A percentile compares a stretch with the other conserved stretches of the same genome.
These are phyloP conservation scores for Diutina ranongensis DNA, from an alignment of 1,139 yeast species.

Conservation along the genomic window DNA sequence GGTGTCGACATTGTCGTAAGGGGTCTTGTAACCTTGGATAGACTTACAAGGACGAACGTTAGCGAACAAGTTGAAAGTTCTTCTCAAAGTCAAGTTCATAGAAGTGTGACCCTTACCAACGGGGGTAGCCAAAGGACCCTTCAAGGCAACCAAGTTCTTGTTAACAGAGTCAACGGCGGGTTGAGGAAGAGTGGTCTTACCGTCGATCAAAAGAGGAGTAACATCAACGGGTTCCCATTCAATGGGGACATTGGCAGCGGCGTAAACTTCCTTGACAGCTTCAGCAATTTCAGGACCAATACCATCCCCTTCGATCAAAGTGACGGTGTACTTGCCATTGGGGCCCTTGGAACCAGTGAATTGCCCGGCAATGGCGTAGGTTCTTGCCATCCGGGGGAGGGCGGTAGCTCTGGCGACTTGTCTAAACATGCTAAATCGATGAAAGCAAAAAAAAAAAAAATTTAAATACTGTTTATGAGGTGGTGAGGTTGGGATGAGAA, in stretches of 20 bases:
- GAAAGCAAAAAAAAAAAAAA: background rate
- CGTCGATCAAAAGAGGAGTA: conserved; percentile 83
- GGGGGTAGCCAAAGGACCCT: conserved; percentile 97
- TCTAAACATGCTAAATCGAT: conserved; percentile 25
- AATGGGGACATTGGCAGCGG: conserved; percentile 90
- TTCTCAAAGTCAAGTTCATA: conserved; percentile 91
- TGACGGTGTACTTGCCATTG: conserved; percentile 76
- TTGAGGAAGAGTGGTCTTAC: conserved; percentile 89
- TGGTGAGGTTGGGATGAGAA: conserved; percentile 2
- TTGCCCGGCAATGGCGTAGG: conserved; percentile 34
- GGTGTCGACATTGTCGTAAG: conserved; percentile 88
- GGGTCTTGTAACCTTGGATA: conserved; percentile 86
- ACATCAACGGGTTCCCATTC: conserved; percentile 98
- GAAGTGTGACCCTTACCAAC: conserved; percentile 98
- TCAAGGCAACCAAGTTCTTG: conserved; percentile 86
- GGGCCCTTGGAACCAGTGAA: conserved; percentile 35
- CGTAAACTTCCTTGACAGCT: conserved; percentile 82
- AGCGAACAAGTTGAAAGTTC: conserved; percentile 92
- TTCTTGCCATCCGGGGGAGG: conserved; percentile 33
- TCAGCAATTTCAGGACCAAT: conserved; percentile 92
- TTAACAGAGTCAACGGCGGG: conserved; percentile 88
- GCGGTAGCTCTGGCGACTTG: conserved; percentile 25
- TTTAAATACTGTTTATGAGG: background rate
- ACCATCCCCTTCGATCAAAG: conserved; percentile 98
- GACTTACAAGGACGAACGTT: conserved; percentile 97